phyloP scores from a whole-genome alignment of 331 rosid species.

The Acacia concinna region DNA sequence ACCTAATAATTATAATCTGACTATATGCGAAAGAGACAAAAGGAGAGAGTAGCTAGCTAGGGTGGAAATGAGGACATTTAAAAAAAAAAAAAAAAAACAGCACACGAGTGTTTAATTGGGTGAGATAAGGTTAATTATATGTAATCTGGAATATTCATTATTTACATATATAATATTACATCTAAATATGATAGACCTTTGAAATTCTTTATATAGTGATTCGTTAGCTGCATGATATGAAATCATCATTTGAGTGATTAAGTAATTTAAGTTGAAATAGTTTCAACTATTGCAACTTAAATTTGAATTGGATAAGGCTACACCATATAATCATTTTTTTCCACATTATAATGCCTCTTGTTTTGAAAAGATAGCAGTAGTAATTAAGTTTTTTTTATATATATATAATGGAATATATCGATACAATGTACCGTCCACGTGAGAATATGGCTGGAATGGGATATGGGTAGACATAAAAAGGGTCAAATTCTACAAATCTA shows the following conservation, averaged over 20 bases:
- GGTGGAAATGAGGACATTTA: background rate
- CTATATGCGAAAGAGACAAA: background rate
- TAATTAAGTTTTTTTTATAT: too few relatives aligned
- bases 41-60: background rate
- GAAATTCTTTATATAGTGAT: background rate
- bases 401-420: too few relatives aligned
- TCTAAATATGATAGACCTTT: background rate
- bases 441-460: too few relatives aligned
- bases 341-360: background rate
- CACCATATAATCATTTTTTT: background rate
- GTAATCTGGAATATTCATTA: background rate
- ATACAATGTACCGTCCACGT: too few relatives aligned
- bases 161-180: background rate
- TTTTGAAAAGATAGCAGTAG: background rate
- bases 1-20: background rate
- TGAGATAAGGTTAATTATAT: background rate
- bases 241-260: too few relatives aligned
- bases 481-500: too few relatives aligned
- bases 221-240: too few relatives aligned
- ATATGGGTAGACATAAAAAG: too few relatives aligned
- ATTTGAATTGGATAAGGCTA: too few relatives aligned
- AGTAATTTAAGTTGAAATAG: too few relatives aligned
- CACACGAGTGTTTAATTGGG: constrained; percentile 12
- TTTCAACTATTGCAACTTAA: too few relatives aligned
- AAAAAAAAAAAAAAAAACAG: background rate